These are phyloP conservation scores for Cymbidium sinense DNA, from an alignment of 106 monocot genomes.

Conservation along the genomic window DNA sequence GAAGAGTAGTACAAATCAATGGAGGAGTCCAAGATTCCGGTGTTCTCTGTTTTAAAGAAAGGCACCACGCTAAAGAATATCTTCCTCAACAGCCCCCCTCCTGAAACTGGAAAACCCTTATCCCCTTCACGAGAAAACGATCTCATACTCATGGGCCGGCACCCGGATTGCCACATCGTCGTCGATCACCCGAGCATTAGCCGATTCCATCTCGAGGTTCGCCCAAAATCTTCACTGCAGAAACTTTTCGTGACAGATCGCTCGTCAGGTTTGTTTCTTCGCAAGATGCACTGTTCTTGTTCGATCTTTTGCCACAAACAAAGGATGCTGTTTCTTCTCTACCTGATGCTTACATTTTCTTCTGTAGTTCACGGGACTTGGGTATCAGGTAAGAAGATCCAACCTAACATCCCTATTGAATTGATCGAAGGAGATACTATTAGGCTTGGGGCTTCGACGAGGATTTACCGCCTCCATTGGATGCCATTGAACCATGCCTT, in stretches of 20 bases:
- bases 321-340: neutral
- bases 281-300: neutral
- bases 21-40: constrained; percentile 42
- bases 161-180: constrained; percentile 86
- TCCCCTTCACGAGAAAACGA: constrained; percentile 11
- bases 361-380: constrained; percentile 62
- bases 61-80: constrained; percentile 73
- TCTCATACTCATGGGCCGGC: constrained; percentile 66
- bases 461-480: constrained; percentile 52
- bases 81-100: constrained; percentile 53
- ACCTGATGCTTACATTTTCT: neutral
- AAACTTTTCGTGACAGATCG: constrained; percentile 52
- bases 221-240: constrained; percentile 14
- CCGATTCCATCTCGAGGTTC: constrained; percentile 77
- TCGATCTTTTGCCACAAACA: neutral
- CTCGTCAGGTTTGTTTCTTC: constrained; percentile 47
- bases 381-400: constrained; percentile 50
- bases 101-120: constrained; percentile 1
- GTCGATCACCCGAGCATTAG: constrained; percentile 96
- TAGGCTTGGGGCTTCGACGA: constrained; percentile 50
- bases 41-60: constrained; percentile 70
- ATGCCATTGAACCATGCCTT: constrained; percentile 18
- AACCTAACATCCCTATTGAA: constrained; percentile 25
- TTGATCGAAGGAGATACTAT: constrained; percentile 45
- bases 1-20: neutral